Conservation (phyloP, 2,329 filamentous ascomycete genomes). For the Aspergillus unguis region DNA sequence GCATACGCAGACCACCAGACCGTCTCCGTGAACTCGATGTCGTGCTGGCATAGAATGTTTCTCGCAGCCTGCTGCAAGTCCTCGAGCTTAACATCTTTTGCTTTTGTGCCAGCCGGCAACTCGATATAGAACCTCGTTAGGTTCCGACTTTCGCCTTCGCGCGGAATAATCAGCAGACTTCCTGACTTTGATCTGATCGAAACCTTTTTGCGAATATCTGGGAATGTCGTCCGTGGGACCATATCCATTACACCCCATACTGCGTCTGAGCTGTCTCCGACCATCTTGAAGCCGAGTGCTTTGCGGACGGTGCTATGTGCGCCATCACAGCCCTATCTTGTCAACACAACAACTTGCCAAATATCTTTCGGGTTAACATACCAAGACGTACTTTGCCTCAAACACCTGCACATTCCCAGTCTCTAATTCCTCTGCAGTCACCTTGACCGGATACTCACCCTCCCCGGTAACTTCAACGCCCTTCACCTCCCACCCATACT, state of each 20-base stretch:
- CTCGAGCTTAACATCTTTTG: slow-evolving; percentile 52
- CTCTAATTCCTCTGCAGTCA: slow-evolving; percentile 36
- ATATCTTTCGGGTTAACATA: slow-evolving; percentile 29
- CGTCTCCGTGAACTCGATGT: slow-evolving; percentile 54
- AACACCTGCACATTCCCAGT: slow-evolving; percentile 45
- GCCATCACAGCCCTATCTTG: slow-evolving; percentile 47
- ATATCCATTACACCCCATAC: slow-evolving; percentile 59
- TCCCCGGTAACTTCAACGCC: slow-evolving; percentile 53
- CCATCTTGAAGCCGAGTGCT: slow-evolving; percentile 50
- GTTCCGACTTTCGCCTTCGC: slow-evolving; percentile 53
- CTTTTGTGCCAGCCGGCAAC: slow-evolving; percentile 49
- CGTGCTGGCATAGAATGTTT: slow-evolving; percentile 54
- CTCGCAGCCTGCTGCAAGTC: slow-evolving; percentile 53
- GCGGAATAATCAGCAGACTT: slow-evolving; percentile 50
- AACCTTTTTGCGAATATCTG: slow-evolving; percentile 51
- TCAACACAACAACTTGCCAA: background rate
- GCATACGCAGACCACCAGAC: slow-evolving; percentile 70
- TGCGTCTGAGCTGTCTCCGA: slow-evolving; percentile 57
- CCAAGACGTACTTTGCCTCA: slow-evolving; percentile 52
- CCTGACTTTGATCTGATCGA: slow-evolving; percentile 48
- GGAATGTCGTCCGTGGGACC: slow-evolving; percentile 49
- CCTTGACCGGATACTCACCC: slow-evolving; percentile 45
- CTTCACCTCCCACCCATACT: slow-evolving; percentile 55
- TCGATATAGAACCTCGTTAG: slow-evolving; percentile 64
- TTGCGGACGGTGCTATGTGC: slow-evolving; percentile 43